Base-by-base conservation (phyloP, 1,284 basidiomycete species). In the Quambalaria eucalypti region DNA sequence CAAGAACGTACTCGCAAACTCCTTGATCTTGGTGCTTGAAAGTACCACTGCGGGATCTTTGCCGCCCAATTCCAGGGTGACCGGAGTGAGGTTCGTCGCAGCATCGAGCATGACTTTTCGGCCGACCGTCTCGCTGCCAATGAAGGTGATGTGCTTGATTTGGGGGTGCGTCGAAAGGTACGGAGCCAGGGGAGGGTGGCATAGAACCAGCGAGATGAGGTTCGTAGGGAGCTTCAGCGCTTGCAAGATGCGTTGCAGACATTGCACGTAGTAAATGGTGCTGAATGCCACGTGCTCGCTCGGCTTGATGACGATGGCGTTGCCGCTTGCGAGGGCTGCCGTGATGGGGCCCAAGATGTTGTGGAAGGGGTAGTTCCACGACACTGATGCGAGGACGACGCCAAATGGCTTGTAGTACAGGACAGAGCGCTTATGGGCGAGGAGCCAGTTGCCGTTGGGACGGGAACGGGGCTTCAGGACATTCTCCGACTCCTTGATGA, bases 381-480 rank as follows among this genome's bases (percentile, higher is more conserved):
- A 93, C 1, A 97, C 91, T 57, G 92, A 86, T 0, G 87, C 93
- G 40, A 86, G 84, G 9, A 95, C 88, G 0, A 92, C 87, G 28
- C 93, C 93, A n/a, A 92, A 82, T 7, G 93, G 93, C 61, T 92
- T 88, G 72, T 90, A 92, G 64, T 87, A 80, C 6, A 97, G 87
- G 74, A 87, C 28, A 53, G 69, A 71, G 0, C 62, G 82, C 78
- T 98, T 98, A 81, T 97, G 92, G 25, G 81, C 82, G 54, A 95
- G 79, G 65, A 96, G 80, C 28, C 90, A 78, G 66, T 87, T 89
- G 4, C 42, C 42, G 28, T 83, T 83, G 14, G 65, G 57, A 1
- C 67, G 54, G 2, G 57, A 51, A 50, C 70, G 61, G 21, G 66
- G 60, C 1, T 39, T 39, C 1, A 73, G 59, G 16, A 68, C 58